Base-by-base conservation (phyloP, 805 yeast genomes). In the Sugiyamaella marilandica region DNA sequence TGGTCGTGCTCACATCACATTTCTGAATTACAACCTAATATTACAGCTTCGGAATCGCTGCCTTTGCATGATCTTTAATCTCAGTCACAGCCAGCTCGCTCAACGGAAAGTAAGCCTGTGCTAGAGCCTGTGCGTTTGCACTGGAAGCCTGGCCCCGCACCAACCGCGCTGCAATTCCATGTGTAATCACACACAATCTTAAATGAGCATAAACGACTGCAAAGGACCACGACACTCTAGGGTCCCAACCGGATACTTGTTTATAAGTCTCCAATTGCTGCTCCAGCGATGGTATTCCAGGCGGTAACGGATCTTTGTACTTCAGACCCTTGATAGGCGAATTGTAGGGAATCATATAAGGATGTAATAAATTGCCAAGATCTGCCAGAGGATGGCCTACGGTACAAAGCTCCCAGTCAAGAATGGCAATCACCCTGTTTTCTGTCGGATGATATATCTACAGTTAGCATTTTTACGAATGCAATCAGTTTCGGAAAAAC, bases 371-470 rank as follows among this genome's bases (percentile, higher is more conserved):
- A 60, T 82, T 82, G 14, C 84, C 78, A 31, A 82, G 66, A 59
- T 82, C 87, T 54, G 83, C 81, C 44, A 81, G 63, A 0, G 87
- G 87, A 58, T 81, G 84, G 0, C 87, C 87, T 53, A 79, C 69
- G 0, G 86, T 82, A 56, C 84, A 80, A 37, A 82, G 66, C 62
- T 82, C 87, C 87, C 87, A 82, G 61, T 82, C 86, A 41, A 82
- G 68, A 2, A 82, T 78, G 0, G 85, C 84, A 47, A 76, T 66
- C 2, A 81, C 79, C 43, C 65, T 63, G 18, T 75, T 74, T 45
- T 74, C 71, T 0, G 74, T 74, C 57, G 81, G 81, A 65, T 84
- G 76, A 68, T 78, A 77, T 33, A 85, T 75, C 47, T 41, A 14
- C 24, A 18, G 43, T 37, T 37, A 18, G 21, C 13, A 37, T 3